These are phyloP conservation scores for Viola odorata DNA, from an alignment of 345 rosid species.

Conservation along the genomic window DNA sequence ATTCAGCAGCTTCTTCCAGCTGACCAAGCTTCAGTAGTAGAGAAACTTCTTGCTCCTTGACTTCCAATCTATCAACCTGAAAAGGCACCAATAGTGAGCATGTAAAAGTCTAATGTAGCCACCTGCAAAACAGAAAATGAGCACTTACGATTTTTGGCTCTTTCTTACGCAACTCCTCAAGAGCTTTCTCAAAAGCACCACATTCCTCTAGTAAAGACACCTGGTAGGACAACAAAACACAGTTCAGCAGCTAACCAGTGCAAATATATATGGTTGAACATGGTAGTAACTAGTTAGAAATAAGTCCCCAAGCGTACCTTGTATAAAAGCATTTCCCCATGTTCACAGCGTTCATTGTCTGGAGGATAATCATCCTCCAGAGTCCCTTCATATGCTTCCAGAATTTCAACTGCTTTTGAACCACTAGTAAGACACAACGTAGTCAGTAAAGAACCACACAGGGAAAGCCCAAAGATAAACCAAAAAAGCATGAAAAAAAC, in stretches of 20 bases:
- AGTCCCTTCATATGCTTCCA: slow-evolving; percentile 99
- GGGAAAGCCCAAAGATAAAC: neutral
- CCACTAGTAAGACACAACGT: slow-evolving; percentile 39
- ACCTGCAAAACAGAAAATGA: neutral
- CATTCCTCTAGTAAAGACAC: slow-evolving; percentile 88
- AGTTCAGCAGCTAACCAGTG: neutral
- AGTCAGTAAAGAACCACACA: slow-evolving; percentile 2
- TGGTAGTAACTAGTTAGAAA: neutral
- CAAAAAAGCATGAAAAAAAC: neutral
- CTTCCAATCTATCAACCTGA: slow-evolving; percentile 83
- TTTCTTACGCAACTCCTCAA: slow-evolving; percentile 75
- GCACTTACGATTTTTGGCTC: slow-evolving; percentile 69
- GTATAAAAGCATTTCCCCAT: slow-evolving; percentile 95
- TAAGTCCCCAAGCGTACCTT: slow-evolving; percentile 46
- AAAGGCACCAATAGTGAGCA: slow-evolving; percentile 1
- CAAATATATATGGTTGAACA: neutral
- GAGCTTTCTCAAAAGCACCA: slow-evolving; percentile 57
- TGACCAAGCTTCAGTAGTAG: slow-evolving; percentile 69
- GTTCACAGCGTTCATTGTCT: slow-evolving; percentile 90
- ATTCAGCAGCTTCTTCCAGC: slow-evolving; percentile 68
- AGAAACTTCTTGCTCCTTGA: slow-evolving; percentile 84
- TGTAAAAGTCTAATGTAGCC: neutral
- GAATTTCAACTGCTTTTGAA: slow-evolving; percentile 93
- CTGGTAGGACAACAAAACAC: slow-evolving; percentile 33
- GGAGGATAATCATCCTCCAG: slow-evolving; percentile 98